phyloP scores from a whole-genome alignment of 306 rosid species.

The Quercus gilva region DNA sequence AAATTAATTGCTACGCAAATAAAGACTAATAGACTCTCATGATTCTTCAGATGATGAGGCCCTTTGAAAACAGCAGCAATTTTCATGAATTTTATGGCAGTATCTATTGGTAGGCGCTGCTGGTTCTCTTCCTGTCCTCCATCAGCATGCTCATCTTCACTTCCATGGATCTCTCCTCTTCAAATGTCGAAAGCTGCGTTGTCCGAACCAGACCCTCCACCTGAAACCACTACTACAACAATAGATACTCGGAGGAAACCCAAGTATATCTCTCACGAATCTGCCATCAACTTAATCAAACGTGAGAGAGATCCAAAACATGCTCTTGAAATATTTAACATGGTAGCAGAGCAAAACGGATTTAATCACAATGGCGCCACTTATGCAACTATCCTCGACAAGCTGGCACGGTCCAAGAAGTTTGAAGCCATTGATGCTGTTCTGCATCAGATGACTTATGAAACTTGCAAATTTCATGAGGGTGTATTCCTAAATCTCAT shows the following conservation, averaged over 20 bases:
- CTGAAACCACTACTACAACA: constrained; percentile 13
- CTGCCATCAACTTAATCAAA: constrained; percentile 60
- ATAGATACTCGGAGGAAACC: constrained; percentile 36
- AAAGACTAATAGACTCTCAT: background rate
- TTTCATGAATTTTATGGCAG: constrained; percentile 40
- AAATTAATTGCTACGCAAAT: background rate
- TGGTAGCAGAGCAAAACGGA: constrained; percentile 69
- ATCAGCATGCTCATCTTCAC: constrained; percentile 28
- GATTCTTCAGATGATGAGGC: constrained; percentile 24
- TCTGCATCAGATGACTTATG: constrained; percentile 72
- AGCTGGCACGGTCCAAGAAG: constrained; percentile 67
- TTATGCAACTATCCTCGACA: constrained; percentile 64
- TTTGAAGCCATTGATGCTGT: constrained; percentile 65
- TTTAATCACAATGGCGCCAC: constrained; percentile 73
- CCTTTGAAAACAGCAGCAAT: constrained; percentile 2
- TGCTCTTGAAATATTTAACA: constrained; percentile 74
- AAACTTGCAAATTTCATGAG: constrained; percentile 84
- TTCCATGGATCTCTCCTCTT: constrained; percentile 74
- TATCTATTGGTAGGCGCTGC: constrained; percentile 17
- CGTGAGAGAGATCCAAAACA: constrained; percentile 79
- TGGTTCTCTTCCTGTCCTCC: constrained; percentile 23
- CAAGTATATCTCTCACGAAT: constrained; percentile 57
- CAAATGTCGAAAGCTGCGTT: constrained; percentile 38
- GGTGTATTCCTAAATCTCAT: constrained; percentile 72
- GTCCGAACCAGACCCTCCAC: constrained; percentile 49